Conservation (phyloP, 2,329 filamentous ascomycete species). For the Seiridium unicorne region DNA sequence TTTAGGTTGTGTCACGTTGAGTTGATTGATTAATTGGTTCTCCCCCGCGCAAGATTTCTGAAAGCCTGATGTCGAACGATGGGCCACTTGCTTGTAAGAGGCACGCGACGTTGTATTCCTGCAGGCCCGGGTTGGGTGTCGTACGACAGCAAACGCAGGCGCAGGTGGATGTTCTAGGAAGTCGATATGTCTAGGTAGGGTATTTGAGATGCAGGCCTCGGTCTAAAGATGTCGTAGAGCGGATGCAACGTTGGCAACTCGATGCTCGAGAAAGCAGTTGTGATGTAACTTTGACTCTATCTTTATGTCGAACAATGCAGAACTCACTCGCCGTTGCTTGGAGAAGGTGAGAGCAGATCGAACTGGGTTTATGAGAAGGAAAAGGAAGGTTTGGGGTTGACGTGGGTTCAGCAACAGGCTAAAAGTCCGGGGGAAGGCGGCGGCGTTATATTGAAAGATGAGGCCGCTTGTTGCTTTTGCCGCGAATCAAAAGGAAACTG, state of each 20-base stretch:
- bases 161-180: neutral
- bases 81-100: neutral
- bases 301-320: neutral
- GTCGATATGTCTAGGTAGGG: neutral
- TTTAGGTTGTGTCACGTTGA: neutral
- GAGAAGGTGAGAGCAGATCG: neutral
- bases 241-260: neutral
- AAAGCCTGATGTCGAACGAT: neutral
- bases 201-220: neutral
- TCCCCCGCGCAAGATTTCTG: neutral
- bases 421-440: neutral
- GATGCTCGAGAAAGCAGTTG: no score
- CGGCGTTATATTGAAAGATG: neutral
- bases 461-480: constrained; percentile 6
- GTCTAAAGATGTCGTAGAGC: neutral
- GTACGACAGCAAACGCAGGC: neutral
- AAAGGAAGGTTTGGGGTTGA: neutral
- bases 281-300: no score
- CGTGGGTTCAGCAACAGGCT: neutral
- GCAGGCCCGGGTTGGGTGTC: neutral
- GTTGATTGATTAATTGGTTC: neutral
- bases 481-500: constrained; percentile 1
- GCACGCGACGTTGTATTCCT: no score
- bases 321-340: neutral
- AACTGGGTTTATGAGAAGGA: neutral